A percentile compares a stretch with the other conserved stretches of the same genome.
These are phyloP conservation scores for Schizothecium vesticola DNA, from an alignment of 495 filamentous ascomycete genomes.

Conservation along the genomic window DNA sequence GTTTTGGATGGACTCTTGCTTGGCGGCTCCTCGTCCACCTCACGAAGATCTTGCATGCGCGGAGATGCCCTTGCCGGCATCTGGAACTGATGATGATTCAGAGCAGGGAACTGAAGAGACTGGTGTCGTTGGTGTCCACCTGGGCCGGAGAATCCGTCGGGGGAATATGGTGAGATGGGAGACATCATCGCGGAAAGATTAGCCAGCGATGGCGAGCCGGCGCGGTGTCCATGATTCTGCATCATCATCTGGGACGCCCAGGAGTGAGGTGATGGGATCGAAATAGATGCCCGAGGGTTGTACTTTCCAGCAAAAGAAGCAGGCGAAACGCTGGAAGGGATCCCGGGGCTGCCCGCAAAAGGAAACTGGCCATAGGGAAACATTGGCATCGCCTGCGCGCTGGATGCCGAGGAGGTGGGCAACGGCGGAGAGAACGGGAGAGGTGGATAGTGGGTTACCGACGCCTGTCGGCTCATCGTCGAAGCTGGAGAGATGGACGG, in stretches of 20 bases:
- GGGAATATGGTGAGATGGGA: slow-evolving; percentile 46
- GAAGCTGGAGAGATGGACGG: slow-evolving; percentile 49
- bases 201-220: slow-evolving; percentile 53
- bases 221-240: slow-evolving; percentile 44
- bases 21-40: slow-evolving; percentile 49
- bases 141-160: slow-evolving; percentile 40
- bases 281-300: slow-evolving; percentile 52
- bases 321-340: slow-evolving; percentile 48
- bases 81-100: slow-evolving; percentile 45
- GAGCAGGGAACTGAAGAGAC: slow-evolving; percentile 51
- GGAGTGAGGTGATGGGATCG: slow-evolving; percentile 42
- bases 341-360: slow-evolving; percentile 51
- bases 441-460: slow-evolving; percentile 53
- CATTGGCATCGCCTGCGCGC: slow-evolving; percentile 54
- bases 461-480: slow-evolving; percentile 53
- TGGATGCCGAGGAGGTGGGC: slow-evolving; percentile 58
- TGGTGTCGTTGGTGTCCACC: slow-evolving; percentile 54
- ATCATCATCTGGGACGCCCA: slow-evolving; percentile 54
- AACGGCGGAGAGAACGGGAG: slow-evolving; percentile 71
- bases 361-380: slow-evolving; percentile 58
- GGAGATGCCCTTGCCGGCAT: slow-evolving; percentile 49
- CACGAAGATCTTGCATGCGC: slow-evolving; percentile 48
- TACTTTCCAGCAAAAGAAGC: slow-evolving; percentile 53
- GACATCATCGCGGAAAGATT: slow-evolving; percentile 46
- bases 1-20: slow-evolving; percentile 44